Base-by-base conservation (phyloP, 1,284 basidiomycete species). In the Puccinia coronata region DNA sequence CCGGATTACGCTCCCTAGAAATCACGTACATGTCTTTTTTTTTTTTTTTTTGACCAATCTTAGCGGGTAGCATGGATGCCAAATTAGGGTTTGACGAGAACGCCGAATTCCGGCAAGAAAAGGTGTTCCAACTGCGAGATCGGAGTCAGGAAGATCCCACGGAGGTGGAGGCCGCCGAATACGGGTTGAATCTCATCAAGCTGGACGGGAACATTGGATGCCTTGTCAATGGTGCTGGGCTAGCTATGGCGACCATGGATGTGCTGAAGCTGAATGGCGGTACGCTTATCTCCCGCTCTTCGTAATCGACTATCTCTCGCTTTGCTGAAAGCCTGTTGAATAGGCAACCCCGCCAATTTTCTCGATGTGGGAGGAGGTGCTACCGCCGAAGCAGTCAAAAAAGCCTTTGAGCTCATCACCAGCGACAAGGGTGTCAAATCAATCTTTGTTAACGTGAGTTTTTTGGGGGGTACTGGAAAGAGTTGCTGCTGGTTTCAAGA, bases 241-340 rank as follows among this genome's bases (percentile, higher is more conserved):
- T 99, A 82, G 97, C 97, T 77, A 99, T 99, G 97, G 97, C 97
- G 41, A 99, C 97, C 77, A 99, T 99, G 96, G 97, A 99, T 86
- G 96, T 99, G 49, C 90, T 99, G 81, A 92, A 96, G 82, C 89
- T 98, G 82, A 93, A 97, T 86, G 96, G 96, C 80, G 95, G 95
- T 82, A 36, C 28, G 70, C 70, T 71, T 78, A 2, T 28, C 41
- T 34, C 41, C 20, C 28, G 20, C 36, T 53, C n/a, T 49, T 59
- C 83, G 85, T 77, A 71, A 77, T 59, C n/a, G 70, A 55, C 20
- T 53, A n/a, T n/a, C n/a, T n/a, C n/a, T n/a, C n/a, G n/a, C n/a
- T 14, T 47, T 81, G 31, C 49, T 55, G 36, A 63, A 49, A 25
- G 34, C 47, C 41, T 72, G 25, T 31, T 55, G 14, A 16, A 23